Percentiles rank a stretch among this genome's conserved stretches.
Evolutionary conservation across 495 filamentous ascomycete species (phyloP).

Genomic region (Pyrenula aspistea): DNA sequence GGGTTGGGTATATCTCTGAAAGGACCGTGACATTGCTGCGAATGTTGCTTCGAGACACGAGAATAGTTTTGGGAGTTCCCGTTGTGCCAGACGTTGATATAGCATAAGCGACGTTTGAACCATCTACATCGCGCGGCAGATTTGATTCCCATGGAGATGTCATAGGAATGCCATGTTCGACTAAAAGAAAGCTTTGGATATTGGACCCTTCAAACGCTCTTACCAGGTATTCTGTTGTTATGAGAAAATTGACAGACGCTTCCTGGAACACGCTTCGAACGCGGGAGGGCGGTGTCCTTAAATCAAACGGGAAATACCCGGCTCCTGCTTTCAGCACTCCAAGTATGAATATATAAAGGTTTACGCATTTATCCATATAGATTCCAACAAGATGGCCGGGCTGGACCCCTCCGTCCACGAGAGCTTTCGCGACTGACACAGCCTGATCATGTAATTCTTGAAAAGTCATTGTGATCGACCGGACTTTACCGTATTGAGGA

Average conservation of each 20-base stretch:
- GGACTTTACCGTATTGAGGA: slow-evolving; percentile 6
- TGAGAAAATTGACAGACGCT: not conserved
- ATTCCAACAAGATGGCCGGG: slow-evolving; percentile 49
- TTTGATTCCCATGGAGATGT: slow-evolving; percentile 9
- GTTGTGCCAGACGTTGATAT: slow-evolving; percentile 59
- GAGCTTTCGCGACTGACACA: slow-evolving; percentile 49
- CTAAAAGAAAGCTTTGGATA: slow-evolving; percentile 5
- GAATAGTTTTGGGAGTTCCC: slow-evolving; percentile 56
- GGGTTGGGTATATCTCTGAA: slow-evolving; percentile 42
- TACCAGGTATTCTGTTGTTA: not conserved
- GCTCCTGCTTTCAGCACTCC: slow-evolving; percentile 60
- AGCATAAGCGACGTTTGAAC: slow-evolving; percentile 30
- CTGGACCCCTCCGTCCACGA: slow-evolving; percentile 31
- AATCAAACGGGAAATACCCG: slow-evolving; percentile 60
- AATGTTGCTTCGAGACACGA: slow-evolving; percentile 56
- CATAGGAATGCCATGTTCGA: slow-evolving; percentile 7
- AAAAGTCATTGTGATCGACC: slow-evolving; percentile 42
- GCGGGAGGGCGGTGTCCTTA: slow-evolving; percentile 45
- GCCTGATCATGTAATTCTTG: slow-evolving; percentile 44
- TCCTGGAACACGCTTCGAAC: slow-evolving; percentile 41
- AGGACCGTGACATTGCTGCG: slow-evolving; percentile 54
- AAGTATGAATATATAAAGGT: slow-evolving; percentile 58
- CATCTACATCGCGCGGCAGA: slow-evolving; percentile 10
- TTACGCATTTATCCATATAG: slow-evolving; percentile 55
- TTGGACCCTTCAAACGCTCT: slow-evolving; percentile 1